Percentiles rank a stretch among this genome's conserved stretches.
These are phyloP conservation scores for Candida peoriensis DNA, from an alignment of 805 yeast species.

Conservation along the genomic window DNA sequence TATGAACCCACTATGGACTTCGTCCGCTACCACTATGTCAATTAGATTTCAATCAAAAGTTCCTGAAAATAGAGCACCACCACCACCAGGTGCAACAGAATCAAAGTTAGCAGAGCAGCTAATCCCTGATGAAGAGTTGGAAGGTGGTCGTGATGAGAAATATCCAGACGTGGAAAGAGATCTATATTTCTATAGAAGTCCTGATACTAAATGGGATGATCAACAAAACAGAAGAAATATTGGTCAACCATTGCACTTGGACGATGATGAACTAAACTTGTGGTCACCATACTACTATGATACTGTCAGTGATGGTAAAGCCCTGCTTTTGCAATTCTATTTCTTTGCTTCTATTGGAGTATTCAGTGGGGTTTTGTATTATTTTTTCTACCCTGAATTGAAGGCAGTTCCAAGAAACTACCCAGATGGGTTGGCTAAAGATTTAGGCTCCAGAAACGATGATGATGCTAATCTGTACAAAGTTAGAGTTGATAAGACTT, in stretches of 20 bases:
- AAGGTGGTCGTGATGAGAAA: constrained; percentile 8
- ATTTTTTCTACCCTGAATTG: constrained; percentile 54
- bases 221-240: constrained; percentile 76
- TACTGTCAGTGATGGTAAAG: constrained; percentile 53
- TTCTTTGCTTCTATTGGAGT: constrained; percentile 48
- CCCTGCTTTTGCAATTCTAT: constrained; percentile 49
- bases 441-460: constrained; percentile 57
- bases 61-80: no score
- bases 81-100: no score
- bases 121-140: no score
- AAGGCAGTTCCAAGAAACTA: constrained; percentile 74
- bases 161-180: constrained; percentile 58
- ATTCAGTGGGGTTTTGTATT: constrained; percentile 40
- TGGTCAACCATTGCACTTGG: constrained; percentile 65
- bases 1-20: no score
- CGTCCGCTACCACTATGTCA: no score
- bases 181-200: constrained; percentile 63
- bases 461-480: constrained; percentile 34
- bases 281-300: constrained; percentile 83
- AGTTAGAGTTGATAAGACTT: constrained; percentile 37
- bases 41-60: no score
- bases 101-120: no score
- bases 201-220: constrained; percentile 71
- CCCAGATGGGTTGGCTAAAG: constrained; percentile 75
- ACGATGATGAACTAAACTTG: constrained; percentile 70